Percentiles rank a stretch among this genome's conserved stretches.
These are phyloP conservation scores for Agaricus sinodeliciosus DNA, from an alignment of 768 basidiomycete genomes.

Conservation along the genomic window DNA sequence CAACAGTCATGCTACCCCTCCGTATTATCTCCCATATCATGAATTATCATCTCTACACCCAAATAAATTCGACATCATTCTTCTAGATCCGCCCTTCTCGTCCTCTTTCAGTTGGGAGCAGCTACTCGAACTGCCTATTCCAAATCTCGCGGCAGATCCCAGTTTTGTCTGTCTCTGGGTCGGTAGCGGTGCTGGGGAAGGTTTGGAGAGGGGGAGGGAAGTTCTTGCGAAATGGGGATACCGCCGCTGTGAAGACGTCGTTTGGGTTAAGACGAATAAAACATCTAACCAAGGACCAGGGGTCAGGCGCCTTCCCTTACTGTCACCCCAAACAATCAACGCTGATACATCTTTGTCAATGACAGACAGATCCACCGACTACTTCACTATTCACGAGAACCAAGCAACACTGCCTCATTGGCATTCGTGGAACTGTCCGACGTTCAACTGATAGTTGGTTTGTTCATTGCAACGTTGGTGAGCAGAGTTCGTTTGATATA, in stretches of 20 bases:
- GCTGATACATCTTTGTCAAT: slow-evolving; percentile 10
- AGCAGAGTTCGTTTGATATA: slow-evolving; percentile 19
- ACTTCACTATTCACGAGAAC: slow-evolving; percentile 82
- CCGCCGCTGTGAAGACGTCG: slow-evolving; percentile 93
- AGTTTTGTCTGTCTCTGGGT: slow-evolving; percentile 97
- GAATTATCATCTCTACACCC: slow-evolving; percentile 51
- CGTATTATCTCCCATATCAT: slow-evolving; percentile 63
- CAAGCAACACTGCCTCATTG: slow-evolving; percentile 96
- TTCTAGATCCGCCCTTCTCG: slow-evolving; percentile 87
- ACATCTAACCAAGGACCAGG: slow-evolving; percentile 67
- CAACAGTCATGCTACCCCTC: slow-evolving; percentile 58
- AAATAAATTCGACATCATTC: slow-evolving; percentile 83
- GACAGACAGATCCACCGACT: slow-evolving; percentile 78
- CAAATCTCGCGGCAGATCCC: slow-evolving; percentile 81
- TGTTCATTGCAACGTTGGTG: slow-evolving; percentile 96
- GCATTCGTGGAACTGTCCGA: slow-evolving; percentile 93
- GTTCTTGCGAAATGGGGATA: slow-evolving; percentile 93
- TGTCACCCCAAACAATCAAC: not conserved
- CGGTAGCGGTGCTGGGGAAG: slow-evolving; percentile 84
- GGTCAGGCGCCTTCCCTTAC: slow-evolving; percentile 32
- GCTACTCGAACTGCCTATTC: slow-evolving; percentile 75
- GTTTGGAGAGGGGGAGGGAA: slow-evolving; percentile 88
- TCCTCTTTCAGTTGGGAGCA: slow-evolving; percentile 84
- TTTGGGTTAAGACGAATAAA: slow-evolving; percentile 94
- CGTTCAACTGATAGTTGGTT: slow-evolving; percentile 94